Conservation (phyloP, 345 rosid genomes). For the Populus alba region DNA sequence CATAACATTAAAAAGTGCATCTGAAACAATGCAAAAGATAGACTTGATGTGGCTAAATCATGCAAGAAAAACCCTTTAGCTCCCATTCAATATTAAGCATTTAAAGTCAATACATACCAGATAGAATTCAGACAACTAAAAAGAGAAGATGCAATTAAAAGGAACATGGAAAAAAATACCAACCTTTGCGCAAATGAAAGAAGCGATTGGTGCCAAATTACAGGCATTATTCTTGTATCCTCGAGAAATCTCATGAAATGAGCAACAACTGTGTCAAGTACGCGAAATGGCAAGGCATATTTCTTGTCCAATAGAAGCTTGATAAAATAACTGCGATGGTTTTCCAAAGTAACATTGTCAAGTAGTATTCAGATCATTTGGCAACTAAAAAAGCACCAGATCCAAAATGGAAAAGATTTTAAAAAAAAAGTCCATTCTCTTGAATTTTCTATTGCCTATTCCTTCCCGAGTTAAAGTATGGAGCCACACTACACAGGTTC, state of each 20-base stretch:
- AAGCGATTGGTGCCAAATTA: conserved; percentile 96
- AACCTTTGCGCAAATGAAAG: conserved; percentile 91
- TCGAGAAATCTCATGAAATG: conserved; percentile 80
- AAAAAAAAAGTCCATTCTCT: not conserved
- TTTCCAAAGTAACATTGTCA: conserved; percentile 7
- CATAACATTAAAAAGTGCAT: not conserved
- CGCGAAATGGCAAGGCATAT: conserved; percentile 81
- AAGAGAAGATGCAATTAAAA: not conserved
- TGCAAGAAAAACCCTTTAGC: not conserved
- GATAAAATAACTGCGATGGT: conserved; percentile 69
- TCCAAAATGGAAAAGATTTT: not conserved
- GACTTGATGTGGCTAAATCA: not conserved
- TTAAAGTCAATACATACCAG: not conserved
- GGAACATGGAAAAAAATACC: conserved; percentile 2
- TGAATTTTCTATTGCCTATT: not conserved
- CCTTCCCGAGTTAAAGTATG: not conserved
- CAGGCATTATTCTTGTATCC: conserved; percentile 86
- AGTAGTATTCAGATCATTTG: not conserved
- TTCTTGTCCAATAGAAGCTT: conserved; percentile 91
- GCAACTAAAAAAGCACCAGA: conserved; percentile 6
- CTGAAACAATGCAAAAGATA: not conserved
- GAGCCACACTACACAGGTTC: not conserved
- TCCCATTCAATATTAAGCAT: not conserved
- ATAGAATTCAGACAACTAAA: not conserved
- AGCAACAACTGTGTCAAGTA: conserved; percentile 70